Evolutionary conservation across 2,329 filamentous ascomycete species (phyloP), one percentile per base, ranked within the genome.

Genomic region (Diaporthe destruens): DNA sequence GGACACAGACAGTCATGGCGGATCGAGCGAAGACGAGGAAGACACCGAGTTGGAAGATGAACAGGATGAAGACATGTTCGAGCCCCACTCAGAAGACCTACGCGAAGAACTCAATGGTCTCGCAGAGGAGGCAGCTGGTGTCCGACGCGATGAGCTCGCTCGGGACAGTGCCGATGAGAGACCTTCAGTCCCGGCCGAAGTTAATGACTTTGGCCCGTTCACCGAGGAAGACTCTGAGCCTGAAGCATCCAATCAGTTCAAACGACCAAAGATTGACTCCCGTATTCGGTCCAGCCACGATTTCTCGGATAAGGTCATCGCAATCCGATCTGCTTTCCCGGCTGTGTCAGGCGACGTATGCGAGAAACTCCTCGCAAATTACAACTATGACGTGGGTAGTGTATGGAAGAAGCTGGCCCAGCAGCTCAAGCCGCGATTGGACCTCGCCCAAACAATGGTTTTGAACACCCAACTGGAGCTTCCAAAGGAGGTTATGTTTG

Each of bases 291-390:
- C 49, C n/a, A 66, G 69, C 39, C 63, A 55, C n/a, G 42, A 70
- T n/a, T 29, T 74, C 18, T 44, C 74, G n/a, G 74, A 76, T 53
- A 73, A 72, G 20, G 56, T 75, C 39, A 74, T 69, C 16, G 74
- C 74, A 23, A 34, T 75, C 39, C 82, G 80, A 55, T 76, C 79
- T 20, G 85, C 86, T 0, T 89, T 87, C 55, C 86, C 86, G 2
- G 76, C 78, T 8, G 82, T 81, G 11, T 77, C 82, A 0, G 75
- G 80, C 8, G 75, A 79, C 3, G 75, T 80, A 9, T 83, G 84
- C 67, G 80, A 85, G 66, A 77, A 78, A 8, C 77, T 84, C 1
- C 76, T 86, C 3, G 73, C 76, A 7, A 79, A 76, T n/a, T 79
- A 80, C 25, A 66, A 77, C 7, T 79, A 80, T 14, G 77, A 87